These are phyloP conservation scores for Aspergillus sclerotioniger DNA, from an alignment of 495 filamentous ascomycete species.

Conservation along the genomic window DNA sequence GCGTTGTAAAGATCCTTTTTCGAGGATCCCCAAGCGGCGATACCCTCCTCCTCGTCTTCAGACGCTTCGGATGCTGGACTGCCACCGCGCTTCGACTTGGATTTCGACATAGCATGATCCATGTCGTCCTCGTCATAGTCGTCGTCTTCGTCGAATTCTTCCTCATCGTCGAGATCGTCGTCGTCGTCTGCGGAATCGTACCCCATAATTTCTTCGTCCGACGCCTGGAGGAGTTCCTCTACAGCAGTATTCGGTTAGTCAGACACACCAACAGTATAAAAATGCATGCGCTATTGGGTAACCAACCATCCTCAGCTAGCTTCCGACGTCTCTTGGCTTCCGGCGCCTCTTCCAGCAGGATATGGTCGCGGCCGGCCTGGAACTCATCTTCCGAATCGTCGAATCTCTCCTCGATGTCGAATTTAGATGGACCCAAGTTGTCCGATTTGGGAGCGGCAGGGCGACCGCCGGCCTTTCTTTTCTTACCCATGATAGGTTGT, in stretches of 20 bases:
- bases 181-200: slow-evolving; percentile 53
- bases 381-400: slow-evolving; percentile 94
- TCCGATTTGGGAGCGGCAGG: slow-evolving; percentile 48
- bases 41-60: slow-evolving; percentile 65
- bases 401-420: slow-evolving; percentile 72
- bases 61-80: slow-evolving; percentile 26
- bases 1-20: slow-evolving; percentile 91
- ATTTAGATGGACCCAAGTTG: slow-evolving; percentile 36
- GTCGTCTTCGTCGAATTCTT: slow-evolving; percentile 43
- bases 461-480: slow-evolving; percentile 67
- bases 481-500: slow-evolving; percentile 65
- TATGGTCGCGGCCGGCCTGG: slow-evolving; percentile 75
- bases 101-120: slow-evolving; percentile 20
- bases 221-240: slow-evolving; percentile 63
- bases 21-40: slow-evolving; percentile 80
- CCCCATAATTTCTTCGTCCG: slow-evolving; percentile 85
- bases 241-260: slow-evolving; percentile 19
- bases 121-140: slow-evolving; percentile 38
- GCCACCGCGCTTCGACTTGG: slow-evolving; percentile 24
- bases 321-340: slow-evolving; percentile 72
- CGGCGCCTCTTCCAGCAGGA: slow-evolving; percentile 77
- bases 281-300: neutral
- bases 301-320: slow-evolving; percentile 59
- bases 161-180: slow-evolving; percentile 52
- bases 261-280: neutral